These are phyloP conservation scores for Pythium dissotocum DNA, from an alignment of 352 stramenopile genomes.

Conservation along the genomic window DNA sequence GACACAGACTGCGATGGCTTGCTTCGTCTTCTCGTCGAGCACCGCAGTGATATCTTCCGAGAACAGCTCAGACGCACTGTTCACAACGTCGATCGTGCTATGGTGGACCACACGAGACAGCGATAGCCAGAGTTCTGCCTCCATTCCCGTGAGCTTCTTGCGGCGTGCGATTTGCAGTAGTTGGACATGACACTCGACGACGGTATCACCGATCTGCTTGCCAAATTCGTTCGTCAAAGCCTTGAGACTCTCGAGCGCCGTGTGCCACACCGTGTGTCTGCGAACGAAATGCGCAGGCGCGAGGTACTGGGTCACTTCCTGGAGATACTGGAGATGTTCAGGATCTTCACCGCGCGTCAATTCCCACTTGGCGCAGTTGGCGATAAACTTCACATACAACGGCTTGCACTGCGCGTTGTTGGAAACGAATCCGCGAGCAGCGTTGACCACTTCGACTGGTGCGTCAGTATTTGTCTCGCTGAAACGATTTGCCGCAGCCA, in stretches of 20 bases:
- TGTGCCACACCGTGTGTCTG: not conserved
- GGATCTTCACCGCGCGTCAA: not conserved
- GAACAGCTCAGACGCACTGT: not conserved
- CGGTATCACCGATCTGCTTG: not conserved
- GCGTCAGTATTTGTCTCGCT: not conserved
- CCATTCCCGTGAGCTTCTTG: constrained; percentile 1
- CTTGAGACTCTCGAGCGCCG: not conserved
- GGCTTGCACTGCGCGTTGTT: not conserved
- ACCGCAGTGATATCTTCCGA: not conserved
- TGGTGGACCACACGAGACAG: not conserved
- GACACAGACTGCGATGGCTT: constrained; percentile 8
- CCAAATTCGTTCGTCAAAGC: not conserved
- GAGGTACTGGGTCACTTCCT: constrained; percentile 6
- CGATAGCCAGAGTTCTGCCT: not conserved
- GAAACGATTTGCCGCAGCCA: not conserved
- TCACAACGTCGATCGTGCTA: not conserved
- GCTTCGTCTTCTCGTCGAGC: not conserved
- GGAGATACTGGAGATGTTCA: not conserved
- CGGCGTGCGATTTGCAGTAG: not conserved
- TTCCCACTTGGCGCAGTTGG: not conserved
- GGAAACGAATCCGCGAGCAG: not conserved
- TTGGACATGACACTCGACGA: constrained; percentile 2
- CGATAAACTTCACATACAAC: not conserved
- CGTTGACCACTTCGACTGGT: not conserved
- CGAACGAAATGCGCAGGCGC: not conserved